Percentiles rank a stretch among this genome's conserved stretches.
Evolutionary conservation across 2,329 filamentous ascomycete species (phyloP).

Genomic region (Colletotrichum sp.): DNA sequence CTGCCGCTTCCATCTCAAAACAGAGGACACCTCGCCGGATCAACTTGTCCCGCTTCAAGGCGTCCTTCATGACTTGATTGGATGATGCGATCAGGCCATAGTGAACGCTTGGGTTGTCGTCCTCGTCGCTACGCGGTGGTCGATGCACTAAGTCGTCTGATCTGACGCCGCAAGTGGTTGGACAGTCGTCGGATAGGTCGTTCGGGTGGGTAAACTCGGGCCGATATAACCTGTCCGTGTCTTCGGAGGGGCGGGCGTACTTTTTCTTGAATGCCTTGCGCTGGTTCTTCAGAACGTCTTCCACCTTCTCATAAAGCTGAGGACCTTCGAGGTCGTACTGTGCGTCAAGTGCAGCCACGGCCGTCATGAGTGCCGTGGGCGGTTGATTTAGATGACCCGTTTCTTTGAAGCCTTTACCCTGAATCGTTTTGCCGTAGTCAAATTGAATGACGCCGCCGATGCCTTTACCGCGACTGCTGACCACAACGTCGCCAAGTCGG

Average conservation of each 20-base stretch:
- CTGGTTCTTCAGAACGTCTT: background rate
- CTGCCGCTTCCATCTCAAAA: slow-evolving; percentile 38
- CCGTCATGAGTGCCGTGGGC: slow-evolving; percentile 10
- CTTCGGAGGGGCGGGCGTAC: fast-evolving
- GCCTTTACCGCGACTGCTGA: background rate
- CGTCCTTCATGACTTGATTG: slow-evolving; percentile 41
- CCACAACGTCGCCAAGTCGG: slow-evolving; percentile 25
- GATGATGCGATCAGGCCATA: slow-evolving; percentile 34
- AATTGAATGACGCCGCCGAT: slow-evolving; percentile 21
- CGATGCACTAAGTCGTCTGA: too few relatives aligned
- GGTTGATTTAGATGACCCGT: slow-evolving; percentile 1
- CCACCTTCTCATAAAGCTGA: background rate
- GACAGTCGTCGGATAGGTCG: too few relatives aligned
- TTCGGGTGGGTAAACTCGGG: fast-evolving
- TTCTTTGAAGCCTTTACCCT: background rate
- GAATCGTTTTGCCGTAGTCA: background rate
- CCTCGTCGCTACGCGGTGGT: background rate
- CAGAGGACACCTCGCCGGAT: fast-evolving
- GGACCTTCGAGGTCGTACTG: background rate
- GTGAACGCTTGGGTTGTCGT: slow-evolving; percentile 16
- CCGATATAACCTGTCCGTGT: fast-evolving
- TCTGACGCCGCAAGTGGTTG: too few relatives aligned
- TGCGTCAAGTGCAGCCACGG: background rate
- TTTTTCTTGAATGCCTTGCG: background rate
- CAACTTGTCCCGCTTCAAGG: slow-evolving; percentile 29